Evolutionary conservation across 306 rosid species (phyloP), one percentile per base, ranked within the genome.

Genomic region (Carpinus viminea): DNA sequence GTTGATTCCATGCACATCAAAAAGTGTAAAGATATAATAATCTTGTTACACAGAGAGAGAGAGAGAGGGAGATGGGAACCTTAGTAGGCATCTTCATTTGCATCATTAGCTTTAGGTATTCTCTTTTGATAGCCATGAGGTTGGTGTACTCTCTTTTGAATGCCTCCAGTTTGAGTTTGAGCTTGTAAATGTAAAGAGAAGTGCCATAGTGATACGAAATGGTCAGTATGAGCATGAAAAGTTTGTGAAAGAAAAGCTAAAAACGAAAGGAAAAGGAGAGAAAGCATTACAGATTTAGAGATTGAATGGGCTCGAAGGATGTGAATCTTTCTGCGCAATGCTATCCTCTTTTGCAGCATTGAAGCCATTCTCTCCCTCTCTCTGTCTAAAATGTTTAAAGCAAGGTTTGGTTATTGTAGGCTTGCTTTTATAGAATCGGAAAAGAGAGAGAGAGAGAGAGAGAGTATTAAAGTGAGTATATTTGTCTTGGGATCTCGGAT

Each of bases 311-410:
- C 78, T 76, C 86, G 86, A 61, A 68, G 86, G 81, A 87, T 84
- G 73, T 76, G 93, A 78, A 89, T 86, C 82, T 89, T 90, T 85
- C 90, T 85, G 79, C 92, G 93, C 55, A 86, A 56, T 60, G 86
- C 57, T 48, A 85, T 71, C 84, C 89, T 92, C 84, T 83, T 90
- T 66, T 79, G 88, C 68, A 83, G 68, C 68, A 83, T 82, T 75
- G 84, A 86, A 86, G 85, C 91, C 97, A 94, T 89, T 62, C 68
- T 80, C 57, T 69, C 26, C 65, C 36, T 55, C 46, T 54, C 68
- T 82, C 60, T 74, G 53, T 76, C 53, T 85, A 73, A 77, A 79
- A 65, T 80, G 85, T 62, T 21, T 74, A 11, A 72, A 71, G 87
- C 69, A 78, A 70, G 71, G 57, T 69, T 36, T 12, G 79, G 52